phyloP scores from a whole-genome alignment of 164 flowering plant genomes.

The Annona squamosa region DNA sequence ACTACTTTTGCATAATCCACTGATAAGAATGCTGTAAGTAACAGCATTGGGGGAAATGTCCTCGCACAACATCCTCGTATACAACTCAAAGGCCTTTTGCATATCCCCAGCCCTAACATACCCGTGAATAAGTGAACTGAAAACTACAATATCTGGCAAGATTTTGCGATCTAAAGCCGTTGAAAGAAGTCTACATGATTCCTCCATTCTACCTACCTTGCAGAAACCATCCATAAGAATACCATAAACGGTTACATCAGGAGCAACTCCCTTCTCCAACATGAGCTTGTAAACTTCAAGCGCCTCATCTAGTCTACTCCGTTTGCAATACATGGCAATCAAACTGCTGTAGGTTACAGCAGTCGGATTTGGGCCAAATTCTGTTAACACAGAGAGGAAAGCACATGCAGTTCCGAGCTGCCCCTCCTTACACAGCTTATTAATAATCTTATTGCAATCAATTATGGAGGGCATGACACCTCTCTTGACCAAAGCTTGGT shows the following conservation, averaged over 20 bases:
- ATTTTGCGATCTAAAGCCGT: constrained; percentile 29
- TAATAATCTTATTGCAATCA: constrained; percentile 37
- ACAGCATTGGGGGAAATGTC: constrained; percentile 35
- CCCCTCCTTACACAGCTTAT: constrained; percentile 23
- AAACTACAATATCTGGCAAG: constrained; percentile 40
- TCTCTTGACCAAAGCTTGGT: constrained; percentile 20
- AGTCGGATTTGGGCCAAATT: constrained; percentile 36
- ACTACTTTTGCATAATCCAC: constrained; percentile 31
- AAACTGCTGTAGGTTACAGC: constrained; percentile 38
- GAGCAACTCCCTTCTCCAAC: constrained; percentile 28
- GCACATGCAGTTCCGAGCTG: constrained; percentile 19
- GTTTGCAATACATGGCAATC: constrained; percentile 33
- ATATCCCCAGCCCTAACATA: constrained; percentile 34
- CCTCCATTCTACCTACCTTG: constrained; percentile 29
- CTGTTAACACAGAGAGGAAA: constrained; percentile 21
- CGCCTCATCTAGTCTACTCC: constrained; percentile 31
- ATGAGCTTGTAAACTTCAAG: constrained; percentile 30
- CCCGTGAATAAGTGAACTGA: constrained; percentile 43
- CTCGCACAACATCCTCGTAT: constrained; percentile 28
- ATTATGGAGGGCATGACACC: constrained; percentile 21
- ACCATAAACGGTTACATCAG: constrained; percentile 40
- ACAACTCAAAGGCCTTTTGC: constrained; percentile 26
- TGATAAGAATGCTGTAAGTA: constrained; percentile 40
- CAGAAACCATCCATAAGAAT: constrained; percentile 39
- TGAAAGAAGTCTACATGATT: constrained; percentile 28